These are phyloP conservation scores for Chlamydomonas eustigma DNA, from an alignment of 139 green algal species.

Conservation along the genomic window DNA sequence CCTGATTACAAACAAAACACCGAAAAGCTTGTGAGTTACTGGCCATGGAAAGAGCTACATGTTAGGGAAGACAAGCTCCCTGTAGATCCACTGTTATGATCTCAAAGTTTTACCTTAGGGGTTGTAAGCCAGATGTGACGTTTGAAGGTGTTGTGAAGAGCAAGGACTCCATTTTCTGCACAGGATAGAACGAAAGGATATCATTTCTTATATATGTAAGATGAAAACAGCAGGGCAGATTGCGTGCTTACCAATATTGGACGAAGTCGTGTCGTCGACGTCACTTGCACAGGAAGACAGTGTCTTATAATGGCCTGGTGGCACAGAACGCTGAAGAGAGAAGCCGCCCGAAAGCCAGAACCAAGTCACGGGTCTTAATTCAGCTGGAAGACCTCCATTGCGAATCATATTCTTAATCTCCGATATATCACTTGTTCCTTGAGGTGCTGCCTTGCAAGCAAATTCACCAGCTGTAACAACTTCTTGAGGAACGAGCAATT, in stretches of 20 bases:
- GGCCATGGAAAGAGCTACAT: neutral
- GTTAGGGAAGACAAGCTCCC: neutral
- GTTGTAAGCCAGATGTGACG: neutral
- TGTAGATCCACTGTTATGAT: neutral
- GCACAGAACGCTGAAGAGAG: neutral
- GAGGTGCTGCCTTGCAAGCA: neutral
- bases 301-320: neutral
- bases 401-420: slow-evolving; percentile 30
- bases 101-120: neutral
- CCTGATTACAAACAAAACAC: neutral
- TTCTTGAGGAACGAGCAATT: no score
- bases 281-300: neutral
- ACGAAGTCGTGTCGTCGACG: neutral
- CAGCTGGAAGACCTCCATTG: slow-evolving; percentile 25
- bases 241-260: neutral
- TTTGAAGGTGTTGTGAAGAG: neutral
- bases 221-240: neutral
- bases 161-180: neutral
- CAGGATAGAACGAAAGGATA: no score
- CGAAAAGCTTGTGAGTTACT: neutral
- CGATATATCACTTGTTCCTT: neutral
- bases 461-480: neutral
- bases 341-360: slow-evolving; percentile 28
- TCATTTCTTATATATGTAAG: neutral
- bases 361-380: slow-evolving; percentile 30